Evolutionary conservation across 176 grass and related monocot genomes (phyloP), one percentile per base, ranked within the genome.

Genomic region (Otatea glauca): DNA sequence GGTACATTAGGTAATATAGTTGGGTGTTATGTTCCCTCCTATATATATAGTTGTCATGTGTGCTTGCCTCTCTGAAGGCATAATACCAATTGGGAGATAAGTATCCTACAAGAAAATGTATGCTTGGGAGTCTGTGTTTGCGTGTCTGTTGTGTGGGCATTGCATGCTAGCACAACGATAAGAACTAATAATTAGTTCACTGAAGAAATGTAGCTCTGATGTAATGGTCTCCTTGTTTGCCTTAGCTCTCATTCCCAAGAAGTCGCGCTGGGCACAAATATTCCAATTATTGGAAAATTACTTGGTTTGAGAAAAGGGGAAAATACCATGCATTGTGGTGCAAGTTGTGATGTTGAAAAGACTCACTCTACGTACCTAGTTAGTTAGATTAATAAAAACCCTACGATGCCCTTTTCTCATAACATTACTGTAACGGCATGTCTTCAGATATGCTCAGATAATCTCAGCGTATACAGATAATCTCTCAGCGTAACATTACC

Each of bases 1-100:
- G 94, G 90, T 92, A 86, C 83, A 86, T 82, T 24, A 87, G 85
- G 64, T 90, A 71, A 94, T 80, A 82, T 48, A 61, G 50, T 61
- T 62, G n/a, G 55, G 59, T 29, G 4, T n/a, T 24, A 75, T 15
- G 11, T 29, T 29, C 27, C 53, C 66, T 59, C 37, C 35, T 44
- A 55, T 68, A 73, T 34, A 20, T 34, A 14, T 53, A 75, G 11
- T 18, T 25, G 69, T 59, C 24, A 59, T 66, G 68, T 75, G 59
- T 75, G 63, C 15, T 77, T 71, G 37, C 37, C 43, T 37, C 44
- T 89, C 47, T 59, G 38, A 78, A 83, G 65, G 37, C 21, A 72
- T 82, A 65, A 58, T 45, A 72, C 20, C 59, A 60, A 77, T 15
- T 48, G 54, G 44, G 83, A 29, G 67, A 78, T 55, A 62, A 65